phyloP scores from a whole-genome alignment of 805 yeast genomes.

The Scheffersomyces spartinae region DNA sequence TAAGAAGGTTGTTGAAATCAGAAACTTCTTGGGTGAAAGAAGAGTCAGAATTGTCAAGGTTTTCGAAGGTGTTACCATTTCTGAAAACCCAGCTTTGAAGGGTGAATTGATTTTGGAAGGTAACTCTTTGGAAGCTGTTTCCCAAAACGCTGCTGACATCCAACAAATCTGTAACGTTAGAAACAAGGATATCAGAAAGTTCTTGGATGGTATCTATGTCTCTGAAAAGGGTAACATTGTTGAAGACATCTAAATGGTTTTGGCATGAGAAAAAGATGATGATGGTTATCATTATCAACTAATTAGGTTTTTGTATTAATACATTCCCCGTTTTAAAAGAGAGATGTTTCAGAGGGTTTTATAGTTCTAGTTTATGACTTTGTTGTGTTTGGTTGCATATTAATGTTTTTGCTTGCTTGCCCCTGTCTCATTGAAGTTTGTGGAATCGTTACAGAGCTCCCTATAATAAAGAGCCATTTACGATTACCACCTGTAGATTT shows the following conservation, averaged over 20 bases:
- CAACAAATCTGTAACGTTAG: slow-evolving; percentile 97
- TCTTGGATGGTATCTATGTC: slow-evolving; percentile 99
- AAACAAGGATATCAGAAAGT: slow-evolving; percentile 99
- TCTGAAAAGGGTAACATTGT: slow-evolving; percentile 87
- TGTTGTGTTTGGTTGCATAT: too few relatives aligned
- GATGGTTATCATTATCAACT: not conserved
- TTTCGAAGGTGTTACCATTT: slow-evolving; percentile 81
- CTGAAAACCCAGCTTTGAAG: slow-evolving; percentile 74
- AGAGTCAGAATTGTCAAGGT: slow-evolving; percentile 82
- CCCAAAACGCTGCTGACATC: slow-evolving; percentile 97
- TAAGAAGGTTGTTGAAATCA: slow-evolving; percentile 74
- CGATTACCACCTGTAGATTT: slow-evolving; percentile 26
- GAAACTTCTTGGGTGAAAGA: slow-evolving; percentile 99
- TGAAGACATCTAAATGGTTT: slow-evolving; percentile 36
- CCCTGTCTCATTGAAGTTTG: slow-evolving; percentile 8
- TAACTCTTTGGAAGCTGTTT: slow-evolving; percentile 94
- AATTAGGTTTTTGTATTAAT: slow-evolving; percentile 10
- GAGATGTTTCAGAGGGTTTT: slow-evolving; percentile 11
- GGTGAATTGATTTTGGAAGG: slow-evolving; percentile 91
- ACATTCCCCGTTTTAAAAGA: slow-evolving; percentile 8
- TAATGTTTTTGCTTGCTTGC: slow-evolving; percentile 10
- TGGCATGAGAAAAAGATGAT: not conserved
- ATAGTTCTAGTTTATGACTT: slow-evolving; percentile 21
- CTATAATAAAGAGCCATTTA: slow-evolving; percentile 35
- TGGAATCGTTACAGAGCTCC: slow-evolving; percentile 31